Percentiles rank a stretch among this genome's conserved stretches.
Evolutionary conservation across 805 yeast genomes (phyloP).

Genomic region (Candida loeiensis): DNA sequence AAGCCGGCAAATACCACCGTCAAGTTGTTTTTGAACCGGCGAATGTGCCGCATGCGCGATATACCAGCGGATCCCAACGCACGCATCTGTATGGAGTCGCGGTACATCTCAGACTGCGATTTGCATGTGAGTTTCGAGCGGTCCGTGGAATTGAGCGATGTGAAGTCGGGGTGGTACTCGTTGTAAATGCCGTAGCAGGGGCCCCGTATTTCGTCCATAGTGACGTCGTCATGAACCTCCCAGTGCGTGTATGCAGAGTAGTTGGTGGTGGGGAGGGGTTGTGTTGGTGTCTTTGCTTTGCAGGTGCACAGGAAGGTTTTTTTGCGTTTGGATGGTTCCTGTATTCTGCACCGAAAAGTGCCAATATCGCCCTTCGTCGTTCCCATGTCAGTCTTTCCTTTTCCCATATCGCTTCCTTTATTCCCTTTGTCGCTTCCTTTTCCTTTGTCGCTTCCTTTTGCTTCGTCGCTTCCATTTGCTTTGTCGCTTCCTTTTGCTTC

Average conservation of each 20-base stretch:
- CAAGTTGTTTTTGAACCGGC: constrained; percentile 43
- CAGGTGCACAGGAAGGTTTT: background rate
- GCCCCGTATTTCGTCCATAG: constrained; percentile 11
- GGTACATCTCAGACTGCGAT: constrained; percentile 36
- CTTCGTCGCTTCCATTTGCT: too few relatives aligned
- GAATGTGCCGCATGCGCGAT: constrained; percentile 20
- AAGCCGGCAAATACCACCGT: constrained; percentile 22
- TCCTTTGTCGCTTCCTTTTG: too few relatives aligned
- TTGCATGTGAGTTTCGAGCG: constrained; percentile 17
- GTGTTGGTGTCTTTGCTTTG: background rate
- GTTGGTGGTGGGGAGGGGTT: constrained; percentile 14
- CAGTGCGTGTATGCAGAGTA: constrained; percentile 29
- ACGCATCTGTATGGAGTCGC: constrained; percentile 28
- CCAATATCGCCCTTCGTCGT: too few relatives aligned
- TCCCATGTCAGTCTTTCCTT: too few relatives aligned
- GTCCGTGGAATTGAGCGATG: constrained; percentile 13
- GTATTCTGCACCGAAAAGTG: too few relatives aligned
- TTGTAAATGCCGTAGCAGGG: constrained; percentile 7
- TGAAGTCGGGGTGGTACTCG: constrained; percentile 14
- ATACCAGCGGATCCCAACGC: constrained; percentile 21
- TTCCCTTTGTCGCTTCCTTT: too few relatives aligned
- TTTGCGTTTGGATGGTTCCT: too few relatives aligned
- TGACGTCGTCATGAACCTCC: constrained; percentile 25
- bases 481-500: too few relatives aligned
- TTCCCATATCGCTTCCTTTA: too few relatives aligned